Evolutionary conservation across 371 early-diverging fungal genomes (phyloP), one percentile per base, ranked within the genome.

Genomic region (Mortierella sp.): DNA sequence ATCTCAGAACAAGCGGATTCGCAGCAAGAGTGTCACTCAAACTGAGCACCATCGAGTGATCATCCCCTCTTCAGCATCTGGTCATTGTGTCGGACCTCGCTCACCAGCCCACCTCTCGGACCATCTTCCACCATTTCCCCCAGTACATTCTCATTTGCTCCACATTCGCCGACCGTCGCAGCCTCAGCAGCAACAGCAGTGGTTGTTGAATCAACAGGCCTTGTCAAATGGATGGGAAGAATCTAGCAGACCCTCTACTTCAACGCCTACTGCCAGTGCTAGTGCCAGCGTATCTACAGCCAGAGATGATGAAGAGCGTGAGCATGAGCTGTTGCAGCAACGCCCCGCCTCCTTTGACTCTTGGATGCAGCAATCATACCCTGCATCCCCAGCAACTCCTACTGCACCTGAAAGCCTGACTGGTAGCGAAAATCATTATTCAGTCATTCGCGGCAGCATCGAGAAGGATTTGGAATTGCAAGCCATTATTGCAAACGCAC

Each of bases 401-500:
- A 50, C 65, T 4, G 28, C 57, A 24, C 66, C 55, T 33, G 45
- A 41, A 43, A 22, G 62, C 7, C 16, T 24, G 22, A 15, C n/a
- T 5, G 62, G 41, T 24, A n/a, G 41, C 22, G 47, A 36, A 2
- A 16, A 45, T 10, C 62, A 22, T 3, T 62, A 45, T 16, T 62
- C 62, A 10, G 32, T 62, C 15, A 62, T 45, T 45, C 22, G 50
- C 7, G 50, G 33, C 28, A 9, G 28, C 5, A 7, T 55, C 6
- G 65, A 65, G 0, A 19, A 24, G 4, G 45, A 41, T 28, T 38
- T 66, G 16, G 77, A 77, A 10, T 40, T 77, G 19, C 68, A 68
- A 6, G 52, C 61, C 24, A 77, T 77, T 41, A 77, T 77, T 33
- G 62, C 71, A 0, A 69, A 77, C 16, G 77, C 77, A 15, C 43